These are phyloP conservation scores for Colletotrichum sp. DNA, from an alignment of 2,329 filamentous ascomycete species.

Conservation along the genomic window DNA sequence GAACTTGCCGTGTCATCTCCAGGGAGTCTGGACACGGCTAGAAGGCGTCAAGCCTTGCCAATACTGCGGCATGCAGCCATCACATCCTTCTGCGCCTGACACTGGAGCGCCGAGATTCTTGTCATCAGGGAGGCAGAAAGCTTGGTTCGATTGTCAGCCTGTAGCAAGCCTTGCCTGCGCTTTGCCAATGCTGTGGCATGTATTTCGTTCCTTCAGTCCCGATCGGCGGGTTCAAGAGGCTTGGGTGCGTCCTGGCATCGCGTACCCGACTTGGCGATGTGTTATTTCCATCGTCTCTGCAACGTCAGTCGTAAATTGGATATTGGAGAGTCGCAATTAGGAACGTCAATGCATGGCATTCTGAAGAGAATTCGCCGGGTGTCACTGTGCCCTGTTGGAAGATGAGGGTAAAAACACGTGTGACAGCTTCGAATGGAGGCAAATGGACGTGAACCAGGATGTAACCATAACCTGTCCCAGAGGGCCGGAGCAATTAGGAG, in stretches of 20 bases:
- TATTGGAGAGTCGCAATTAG: not conserved
- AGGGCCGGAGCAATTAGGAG: not conserved
- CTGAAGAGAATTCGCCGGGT: not conserved
- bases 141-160: not conserved
- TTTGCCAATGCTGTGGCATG: not conserved
- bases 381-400: not conserved
- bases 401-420: not conserved
- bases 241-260: conserved; percentile 16
- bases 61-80: not conserved
- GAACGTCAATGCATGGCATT: not conserved
- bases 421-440: not conserved
- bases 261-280: conserved; percentile 1
- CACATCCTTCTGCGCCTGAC: not conserved
- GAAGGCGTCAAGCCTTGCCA: not conserved
- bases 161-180: not conserved
- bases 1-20: not conserved
- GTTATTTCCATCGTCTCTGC: not conserved
- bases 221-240: not conserved
- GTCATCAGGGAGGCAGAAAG: not conserved
- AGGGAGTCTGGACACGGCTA: not conserved
- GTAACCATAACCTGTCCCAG: not conserved
- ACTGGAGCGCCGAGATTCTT: conserved; percentile 4
- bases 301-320: not conserved
- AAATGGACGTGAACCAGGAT: not conserved
- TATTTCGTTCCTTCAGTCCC: not conserved